These are phyloP conservation scores for Candida palmyrensis DNA, from an alignment of 805 yeast species.

Conservation along the genomic window DNA sequence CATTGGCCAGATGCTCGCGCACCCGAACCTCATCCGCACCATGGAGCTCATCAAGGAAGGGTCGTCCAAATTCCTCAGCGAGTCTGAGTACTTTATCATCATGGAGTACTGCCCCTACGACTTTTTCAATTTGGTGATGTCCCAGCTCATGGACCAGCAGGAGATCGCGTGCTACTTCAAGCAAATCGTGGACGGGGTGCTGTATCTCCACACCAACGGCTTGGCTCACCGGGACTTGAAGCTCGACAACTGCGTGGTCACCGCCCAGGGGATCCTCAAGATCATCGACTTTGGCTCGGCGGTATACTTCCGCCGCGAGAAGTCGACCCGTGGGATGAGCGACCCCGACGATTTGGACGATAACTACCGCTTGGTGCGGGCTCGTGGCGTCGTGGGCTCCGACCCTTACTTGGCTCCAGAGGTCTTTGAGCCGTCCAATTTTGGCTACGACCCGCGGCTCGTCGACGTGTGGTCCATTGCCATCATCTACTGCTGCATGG, in stretches of 20 bases:
- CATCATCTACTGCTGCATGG: conserved; percentile 87
- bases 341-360: conserved; percentile 31
- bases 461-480: conserved; percentile 95
- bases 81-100: conserved; percentile 53
- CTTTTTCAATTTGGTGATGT: conserved; percentile 90
- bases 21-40: conserved; percentile 77
- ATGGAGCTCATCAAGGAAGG: conserved; percentile 73
- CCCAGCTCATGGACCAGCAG: conserved; percentile 64
- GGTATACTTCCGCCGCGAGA: conserved; percentile 66
- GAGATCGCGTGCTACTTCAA: conserved; percentile 80
- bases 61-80: conserved; percentile 10
- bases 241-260: conserved; percentile 89
- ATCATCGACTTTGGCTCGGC: conserved; percentile 94
- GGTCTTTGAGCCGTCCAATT: conserved; percentile 45
- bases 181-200: conserved; percentile 73
- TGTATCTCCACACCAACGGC: conserved; percentile 73
- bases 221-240: conserved; percentile 91
- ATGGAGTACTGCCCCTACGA: conserved; percentile 94
- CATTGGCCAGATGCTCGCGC: conserved; percentile 68
- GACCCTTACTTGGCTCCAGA: conserved; percentile 97
- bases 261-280: conserved; percentile 68
- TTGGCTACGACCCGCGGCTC: conserved; percentile 76
- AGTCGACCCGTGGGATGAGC: conserved; percentile 1
- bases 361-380: conserved; percentile 47
- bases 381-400: conserved; percentile 88